These are phyloP conservation scores for Fusarium nygamai DNA, from an alignment of 2,329 filamentous ascomycete species.

Conservation along the genomic window DNA sequence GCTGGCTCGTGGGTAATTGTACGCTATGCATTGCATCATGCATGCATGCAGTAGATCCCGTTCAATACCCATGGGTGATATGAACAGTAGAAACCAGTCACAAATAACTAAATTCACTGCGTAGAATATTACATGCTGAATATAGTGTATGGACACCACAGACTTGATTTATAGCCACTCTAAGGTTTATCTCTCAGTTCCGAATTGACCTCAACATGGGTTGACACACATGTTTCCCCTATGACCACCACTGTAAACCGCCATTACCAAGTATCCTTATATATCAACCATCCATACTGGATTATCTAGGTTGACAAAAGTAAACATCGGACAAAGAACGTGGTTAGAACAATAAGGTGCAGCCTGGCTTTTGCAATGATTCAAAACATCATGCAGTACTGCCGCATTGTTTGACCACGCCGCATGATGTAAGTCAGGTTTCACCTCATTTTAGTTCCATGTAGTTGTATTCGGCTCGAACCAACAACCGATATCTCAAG, in stretches of 20 bases:
- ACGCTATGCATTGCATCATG: neutral
- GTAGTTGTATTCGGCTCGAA: neutral
- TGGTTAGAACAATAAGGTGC: too few species aligned
- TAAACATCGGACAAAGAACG: neutral
- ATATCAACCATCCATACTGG: neutral
- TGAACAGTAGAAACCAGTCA: neutral
- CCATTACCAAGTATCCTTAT: neutral
- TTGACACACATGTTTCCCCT: neutral
- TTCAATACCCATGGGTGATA: neutral
- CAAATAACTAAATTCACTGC: neutral
- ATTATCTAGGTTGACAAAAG: neutral
- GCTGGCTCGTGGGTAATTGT: neutral
- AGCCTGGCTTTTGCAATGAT: neutral
- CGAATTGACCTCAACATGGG: neutral
- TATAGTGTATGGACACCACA: too few species aligned
- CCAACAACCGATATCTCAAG: neutral
- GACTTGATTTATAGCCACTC: neutral
- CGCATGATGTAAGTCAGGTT: conserved; percentile 72
- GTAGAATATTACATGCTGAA: neutral
- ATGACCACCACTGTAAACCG: neutral
- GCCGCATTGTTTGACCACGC: conserved; percentile 67
- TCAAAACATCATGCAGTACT: conserved; percentile 42
- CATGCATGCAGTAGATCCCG: too few species aligned
- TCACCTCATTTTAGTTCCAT: conserved; percentile 64
- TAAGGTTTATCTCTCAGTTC: neutral